Evolutionary conservation across 2,329 filamentous ascomycete genomes (phyloP), one percentile per base, ranked within the genome.

Genomic region (Beauveria australis): DNA sequence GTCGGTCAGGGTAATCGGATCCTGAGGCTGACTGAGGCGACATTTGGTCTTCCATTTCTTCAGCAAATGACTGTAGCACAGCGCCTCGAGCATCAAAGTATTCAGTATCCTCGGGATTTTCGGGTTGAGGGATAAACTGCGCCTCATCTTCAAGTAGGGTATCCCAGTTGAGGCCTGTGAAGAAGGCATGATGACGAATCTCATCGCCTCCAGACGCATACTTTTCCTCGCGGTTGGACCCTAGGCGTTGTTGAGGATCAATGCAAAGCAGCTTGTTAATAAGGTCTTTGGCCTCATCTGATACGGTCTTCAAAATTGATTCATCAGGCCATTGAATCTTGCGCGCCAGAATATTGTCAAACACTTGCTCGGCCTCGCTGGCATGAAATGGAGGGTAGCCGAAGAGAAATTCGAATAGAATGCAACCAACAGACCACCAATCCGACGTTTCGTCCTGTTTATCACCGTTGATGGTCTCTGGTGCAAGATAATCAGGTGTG

Each of bases 391-490:
- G 94, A 1, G 94, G 94, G 61, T 91, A 88, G 1, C 94, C 94
- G 69, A 91, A 97, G 2, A 99, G 78, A 66, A 96, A 97, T 69
- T 99, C 94, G 68, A 97, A 99, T 74, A 97, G 78, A 67, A 99
- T 97, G 72, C 95, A 99, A 1, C 94, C 94, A n/a, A 99, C 82
- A 24, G 94, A 97, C 94, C 94, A 99, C 94, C 94, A 99, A 85
- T 99, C 94, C 71, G 94, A 97, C 66, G 93, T 94, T 73, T 97
- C 93, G 69, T 99, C 94, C 73, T 99, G 94, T 1, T 93, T 92
- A 66, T 92, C 87, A 54, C 95, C 94, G 65, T 91, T 92, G 70
- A 99, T 96, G 0, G 95, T 99, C 72, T 99, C 95, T 0, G 94
- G 94, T 0, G 94, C 94, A 16, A 99, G 82, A 71, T 99, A 99